These are phyloP conservation scores for Halophytophthora polymorphica DNA, from an alignment of 352 stramenopile genomes.

Conservation along the genomic window DNA sequence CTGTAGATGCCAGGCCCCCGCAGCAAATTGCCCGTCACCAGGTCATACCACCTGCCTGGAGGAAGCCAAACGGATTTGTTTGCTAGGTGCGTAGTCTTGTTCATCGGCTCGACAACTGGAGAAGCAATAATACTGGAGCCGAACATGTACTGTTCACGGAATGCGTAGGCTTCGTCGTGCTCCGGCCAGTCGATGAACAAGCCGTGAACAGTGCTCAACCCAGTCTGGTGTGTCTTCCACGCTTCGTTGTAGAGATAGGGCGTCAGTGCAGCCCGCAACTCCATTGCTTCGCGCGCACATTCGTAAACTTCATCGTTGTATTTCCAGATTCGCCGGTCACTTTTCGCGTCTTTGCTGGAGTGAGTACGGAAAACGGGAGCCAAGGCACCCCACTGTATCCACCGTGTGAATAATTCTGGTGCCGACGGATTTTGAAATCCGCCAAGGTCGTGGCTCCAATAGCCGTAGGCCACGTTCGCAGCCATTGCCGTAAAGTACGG, in stretches of 20 bases:
- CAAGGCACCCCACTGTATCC: slow-evolving; percentile 43
- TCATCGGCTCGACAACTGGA: slow-evolving; percentile 26
- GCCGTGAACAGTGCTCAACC: slow-evolving; percentile 30
- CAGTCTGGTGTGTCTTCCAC: slow-evolving; percentile 19
- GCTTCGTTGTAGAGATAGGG: slow-evolving; percentile 50
- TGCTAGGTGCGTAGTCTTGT: slow-evolving; percentile 19
- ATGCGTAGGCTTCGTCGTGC: slow-evolving; percentile 30
- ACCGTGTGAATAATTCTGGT: slow-evolving; percentile 38
- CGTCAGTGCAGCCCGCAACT: slow-evolving; percentile 27
- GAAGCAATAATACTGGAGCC: slow-evolving; percentile 39
- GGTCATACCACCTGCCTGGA: slow-evolving; percentile 43
- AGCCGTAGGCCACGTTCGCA: slow-evolving; percentile 43
- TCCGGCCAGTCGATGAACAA: slow-evolving; percentile 44
- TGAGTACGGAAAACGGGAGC: slow-evolving; percentile 42
- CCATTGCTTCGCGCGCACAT: slow-evolving; percentile 24
- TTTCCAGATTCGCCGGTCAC: slow-evolving; percentile 34
- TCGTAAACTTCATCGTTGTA: slow-evolving; percentile 28
- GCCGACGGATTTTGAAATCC: slow-evolving; percentile 27
- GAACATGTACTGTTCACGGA: slow-evolving; percentile 41
- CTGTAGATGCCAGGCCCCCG: slow-evolving; percentile 22
- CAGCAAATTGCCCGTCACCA: slow-evolving; percentile 17
- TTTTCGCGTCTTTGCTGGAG: slow-evolving; percentile 27
- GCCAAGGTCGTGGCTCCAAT: slow-evolving; percentile 51
- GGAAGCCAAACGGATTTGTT: slow-evolving; percentile 38
- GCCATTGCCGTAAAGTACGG: slow-evolving; percentile 47